Conservation (phyloP, 805 yeast species). For the Candida khao-thaluensis region DNA sequence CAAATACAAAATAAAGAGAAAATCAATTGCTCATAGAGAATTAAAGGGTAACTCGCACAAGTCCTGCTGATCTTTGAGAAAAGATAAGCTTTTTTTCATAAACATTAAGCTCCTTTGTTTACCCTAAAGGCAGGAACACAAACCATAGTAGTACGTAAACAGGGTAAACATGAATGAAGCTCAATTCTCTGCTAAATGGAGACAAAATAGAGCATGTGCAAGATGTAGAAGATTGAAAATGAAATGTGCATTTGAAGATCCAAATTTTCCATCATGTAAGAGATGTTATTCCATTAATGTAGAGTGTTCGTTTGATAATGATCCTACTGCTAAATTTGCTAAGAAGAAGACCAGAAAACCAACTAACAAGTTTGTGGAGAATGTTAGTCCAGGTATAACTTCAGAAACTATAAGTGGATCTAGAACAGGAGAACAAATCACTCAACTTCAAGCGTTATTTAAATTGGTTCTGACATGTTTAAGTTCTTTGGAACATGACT, state of each 20-base stretch:
- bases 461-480: conserved; percentile 15
- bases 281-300: conserved; percentile 46
- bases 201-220: conserved; percentile 53
- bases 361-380: conserved; percentile 15
- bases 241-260: conserved; percentile 52
- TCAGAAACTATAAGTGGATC: conserved; percentile 15
- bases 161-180: too few relatives aligned
- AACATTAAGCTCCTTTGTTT: too few relatives aligned
- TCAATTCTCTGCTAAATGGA: conserved; percentile 42
- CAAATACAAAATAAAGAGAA: too few relatives aligned
- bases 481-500: conserved; percentile 16
- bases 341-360: conserved; percentile 29
- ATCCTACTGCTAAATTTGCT: conserved; percentile 48
- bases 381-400: conserved; percentile 15
- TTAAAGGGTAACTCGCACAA: too few relatives aligned
- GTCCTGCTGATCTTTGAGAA: too few relatives aligned
- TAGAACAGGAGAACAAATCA: conserved; percentile 16
- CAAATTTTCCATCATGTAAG: conserved; percentile 41
- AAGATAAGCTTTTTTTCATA: too few relatives aligned
- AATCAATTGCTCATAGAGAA: too few relatives aligned
- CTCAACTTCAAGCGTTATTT: conserved; percentile 16
- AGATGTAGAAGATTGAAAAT: conserved; percentile 53
- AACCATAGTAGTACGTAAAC: too few relatives aligned
- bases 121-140: too few relatives aligned
- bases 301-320: conserved; percentile 49